phyloP scores from a whole-genome alignment of 1,284 basidiomycete species.

The Leccinum ponderosum region DNA sequence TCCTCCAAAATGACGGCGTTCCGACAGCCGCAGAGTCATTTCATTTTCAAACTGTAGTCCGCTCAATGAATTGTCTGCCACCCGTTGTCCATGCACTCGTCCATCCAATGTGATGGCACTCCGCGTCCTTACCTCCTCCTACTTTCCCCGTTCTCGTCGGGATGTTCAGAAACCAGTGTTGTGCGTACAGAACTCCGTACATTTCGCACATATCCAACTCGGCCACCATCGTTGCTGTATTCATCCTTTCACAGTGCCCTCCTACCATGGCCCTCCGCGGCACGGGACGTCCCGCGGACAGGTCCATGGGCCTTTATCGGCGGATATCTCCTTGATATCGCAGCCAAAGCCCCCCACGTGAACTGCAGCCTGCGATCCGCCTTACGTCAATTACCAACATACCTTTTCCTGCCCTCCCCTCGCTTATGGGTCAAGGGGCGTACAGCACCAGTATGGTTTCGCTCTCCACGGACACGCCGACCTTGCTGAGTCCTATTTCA shows the following conservation, averaged over 20 bases:
- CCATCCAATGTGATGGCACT: conserved; percentile 11
- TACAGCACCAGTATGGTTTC: conserved; percentile 16
- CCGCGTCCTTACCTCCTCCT: conserved; percentile 5
- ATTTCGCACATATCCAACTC: conserved; percentile 2
- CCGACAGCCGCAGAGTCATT: conserved; percentile 27
- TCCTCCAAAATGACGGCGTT: conserved; percentile 25
- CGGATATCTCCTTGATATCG: conserved; percentile 31
- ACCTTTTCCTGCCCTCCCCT: conserved; percentile 32
- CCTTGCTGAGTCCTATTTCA: conserved; percentile 14
- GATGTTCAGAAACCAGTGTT: conserved; percentile 3
- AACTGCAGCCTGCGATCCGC: conserved; percentile 21
- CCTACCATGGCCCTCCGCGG: not conserved
- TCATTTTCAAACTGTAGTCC: conserved; percentile 27
- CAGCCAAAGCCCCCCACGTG: conserved; percentile 20
- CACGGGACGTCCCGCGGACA: not conserved
- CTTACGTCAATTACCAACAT: conserved; percentile 33
- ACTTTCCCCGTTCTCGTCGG: conserved; percentile 24
- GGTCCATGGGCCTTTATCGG: conserved; percentile 31
- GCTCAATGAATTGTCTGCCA: conserved; percentile 34
- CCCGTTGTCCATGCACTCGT: conserved; percentile 26
- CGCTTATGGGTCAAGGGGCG: conserved; percentile 34
- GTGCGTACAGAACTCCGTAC: conserved; percentile 6
- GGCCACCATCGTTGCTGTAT: not conserved
- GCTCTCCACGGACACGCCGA: conserved; percentile 32
- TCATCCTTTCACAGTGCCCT: not conserved